These are phyloP conservation scores for Pelagophyceae sp. DNA, from an alignment of 352 stramenopile species.

Conservation along the genomic window DNA sequence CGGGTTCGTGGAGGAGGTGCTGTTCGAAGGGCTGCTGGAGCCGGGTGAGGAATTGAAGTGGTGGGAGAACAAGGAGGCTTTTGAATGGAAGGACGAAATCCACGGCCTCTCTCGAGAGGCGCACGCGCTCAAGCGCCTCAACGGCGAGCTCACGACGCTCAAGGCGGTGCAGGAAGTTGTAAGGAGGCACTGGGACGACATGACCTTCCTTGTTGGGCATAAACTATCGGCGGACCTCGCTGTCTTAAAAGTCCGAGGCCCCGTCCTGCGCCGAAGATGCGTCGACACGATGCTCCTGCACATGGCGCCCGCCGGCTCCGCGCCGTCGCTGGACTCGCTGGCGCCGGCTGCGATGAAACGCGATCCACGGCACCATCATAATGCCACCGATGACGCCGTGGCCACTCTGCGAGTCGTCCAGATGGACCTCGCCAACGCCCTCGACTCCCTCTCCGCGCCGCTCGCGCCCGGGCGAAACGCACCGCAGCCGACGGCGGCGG, in stretches of 20 bases:
- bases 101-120: not conserved
- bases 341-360: not conserved
- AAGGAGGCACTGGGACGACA: not conserved
- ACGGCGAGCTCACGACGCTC: not conserved
- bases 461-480: not conserved
- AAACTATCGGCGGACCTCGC: not conserved
- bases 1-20: not conserved
- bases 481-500: not conserved
- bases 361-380: not conserved
- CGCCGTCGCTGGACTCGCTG: not conserved
- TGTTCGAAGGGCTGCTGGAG: not conserved
- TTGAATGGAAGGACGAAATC: slow-evolving; percentile 2
- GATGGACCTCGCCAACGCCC: not conserved
- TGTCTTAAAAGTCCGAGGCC: not conserved
- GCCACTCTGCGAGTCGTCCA: not conserved
- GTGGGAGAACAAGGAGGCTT: not conserved
- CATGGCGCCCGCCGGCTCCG: not conserved
- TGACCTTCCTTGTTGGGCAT: slow-evolving; percentile 10
- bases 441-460: not conserved
- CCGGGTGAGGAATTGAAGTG: not conserved
- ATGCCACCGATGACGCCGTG: not conserved
- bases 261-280: not conserved
- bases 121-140: not conserved
- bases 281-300: slow-evolving; percentile 19
- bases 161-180: not conserved